Conservation (phyloP, 176 grass and related monocot species). For the Microstegium vimineum region DNA sequence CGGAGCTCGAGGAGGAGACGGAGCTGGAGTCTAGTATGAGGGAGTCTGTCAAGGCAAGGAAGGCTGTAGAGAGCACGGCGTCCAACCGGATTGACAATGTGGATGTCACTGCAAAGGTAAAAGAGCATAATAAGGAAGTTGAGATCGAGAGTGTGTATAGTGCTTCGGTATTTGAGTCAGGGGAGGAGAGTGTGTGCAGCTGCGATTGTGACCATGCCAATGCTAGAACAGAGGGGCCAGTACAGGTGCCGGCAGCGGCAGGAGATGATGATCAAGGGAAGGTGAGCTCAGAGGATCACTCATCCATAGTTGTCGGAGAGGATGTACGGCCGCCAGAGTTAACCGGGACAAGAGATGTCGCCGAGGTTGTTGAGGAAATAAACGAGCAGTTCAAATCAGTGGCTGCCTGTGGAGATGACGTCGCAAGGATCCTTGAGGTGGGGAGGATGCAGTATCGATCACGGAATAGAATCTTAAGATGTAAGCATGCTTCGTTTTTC, state of each 20-base stretch:
- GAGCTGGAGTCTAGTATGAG: slow-evolving; percentile 67
- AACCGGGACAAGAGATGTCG: slow-evolving; percentile 56
- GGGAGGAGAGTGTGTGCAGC: slow-evolving; percentile 42
- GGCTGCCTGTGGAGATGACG: slow-evolving; percentile 55
- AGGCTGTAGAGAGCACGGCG: slow-evolving; percentile 46
- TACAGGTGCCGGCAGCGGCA: background rate
- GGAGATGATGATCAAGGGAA: slow-evolving; percentile 1
- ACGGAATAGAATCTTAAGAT: slow-evolving; percentile 49
- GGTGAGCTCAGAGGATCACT: slow-evolving; percentile 52
- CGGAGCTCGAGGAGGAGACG: slow-evolving; percentile 90
- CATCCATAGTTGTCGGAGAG: slow-evolving; percentile 30
- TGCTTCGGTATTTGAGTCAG: slow-evolving; percentile 27
- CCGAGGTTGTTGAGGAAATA: slow-evolving; percentile 67
- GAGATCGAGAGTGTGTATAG: slow-evolving; percentile 36
- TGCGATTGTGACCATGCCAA: slow-evolving; percentile 30
- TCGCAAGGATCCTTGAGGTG: slow-evolving; percentile 77
- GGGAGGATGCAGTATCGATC: slow-evolving; percentile 52
- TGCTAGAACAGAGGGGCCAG: background rate
- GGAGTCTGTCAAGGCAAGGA: slow-evolving; percentile 43
- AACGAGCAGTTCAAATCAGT: slow-evolving; percentile 74
- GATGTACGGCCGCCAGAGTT: slow-evolving; percentile 3
- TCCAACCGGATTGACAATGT: slow-evolving; percentile 33
- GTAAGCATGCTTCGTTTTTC: slow-evolving; percentile 49
- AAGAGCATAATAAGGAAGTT: slow-evolving; percentile 32
- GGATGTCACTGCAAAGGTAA: slow-evolving; percentile 30